Evolutionary conservation across 1,284 basidiomycete species (phyloP).

Genomic region (Cutaneotrichosporon sp.): DNA sequence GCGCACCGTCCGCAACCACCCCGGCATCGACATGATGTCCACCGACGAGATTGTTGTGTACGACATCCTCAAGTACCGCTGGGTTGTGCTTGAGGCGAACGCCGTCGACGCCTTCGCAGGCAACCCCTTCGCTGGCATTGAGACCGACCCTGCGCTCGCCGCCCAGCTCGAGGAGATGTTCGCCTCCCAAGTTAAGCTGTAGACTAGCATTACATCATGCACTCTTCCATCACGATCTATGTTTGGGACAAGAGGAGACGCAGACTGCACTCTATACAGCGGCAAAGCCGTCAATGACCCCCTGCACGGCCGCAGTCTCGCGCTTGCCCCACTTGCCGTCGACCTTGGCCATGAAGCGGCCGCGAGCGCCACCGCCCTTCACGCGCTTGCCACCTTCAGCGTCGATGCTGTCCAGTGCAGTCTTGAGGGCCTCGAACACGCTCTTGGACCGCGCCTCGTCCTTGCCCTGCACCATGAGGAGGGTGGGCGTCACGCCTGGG

Average conservation of each 20-base stretch:
- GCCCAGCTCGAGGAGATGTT: not conserved
- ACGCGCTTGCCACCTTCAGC: slow-evolving; percentile 28
- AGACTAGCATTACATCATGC: slow-evolving; percentile 3
- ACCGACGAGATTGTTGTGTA: slow-evolving; percentile 72
- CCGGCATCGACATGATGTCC: slow-evolving; percentile 63
- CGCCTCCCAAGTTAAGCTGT: slow-evolving; percentile 2
- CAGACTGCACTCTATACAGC: not conserved
- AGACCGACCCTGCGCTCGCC: not conserved
- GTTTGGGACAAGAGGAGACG: slow-evolving; percentile 31
- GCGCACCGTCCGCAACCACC: slow-evolving; percentile 53
- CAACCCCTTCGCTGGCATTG: slow-evolving; percentile 7
- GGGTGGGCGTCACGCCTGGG: slow-evolving; percentile 33
- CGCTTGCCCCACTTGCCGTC: slow-evolving; percentile 47
- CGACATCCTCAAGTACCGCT: slow-evolving; percentile 70
- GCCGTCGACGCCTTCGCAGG: slow-evolving; percentile 53
- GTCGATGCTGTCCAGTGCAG: slow-evolving; percentile 57
- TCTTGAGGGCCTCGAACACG: slow-evolving; percentile 61
- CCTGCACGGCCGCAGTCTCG: slow-evolving; percentile 32
- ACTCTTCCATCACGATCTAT: slow-evolving; percentile 2
- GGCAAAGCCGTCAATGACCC: slow-evolving; percentile 21
- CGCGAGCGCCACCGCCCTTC: slow-evolving; percentile 55
- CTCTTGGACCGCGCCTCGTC: slow-evolving; percentile 64
- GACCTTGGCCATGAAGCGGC: slow-evolving; percentile 53
- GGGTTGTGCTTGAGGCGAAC: slow-evolving; percentile 46
- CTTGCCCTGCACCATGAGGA: slow-evolving; percentile 64